These are phyloP conservation scores for Penicillium sp. DNA, from an alignment of 2,329 filamentous ascomycete genomes.

Conservation along the genomic window DNA sequence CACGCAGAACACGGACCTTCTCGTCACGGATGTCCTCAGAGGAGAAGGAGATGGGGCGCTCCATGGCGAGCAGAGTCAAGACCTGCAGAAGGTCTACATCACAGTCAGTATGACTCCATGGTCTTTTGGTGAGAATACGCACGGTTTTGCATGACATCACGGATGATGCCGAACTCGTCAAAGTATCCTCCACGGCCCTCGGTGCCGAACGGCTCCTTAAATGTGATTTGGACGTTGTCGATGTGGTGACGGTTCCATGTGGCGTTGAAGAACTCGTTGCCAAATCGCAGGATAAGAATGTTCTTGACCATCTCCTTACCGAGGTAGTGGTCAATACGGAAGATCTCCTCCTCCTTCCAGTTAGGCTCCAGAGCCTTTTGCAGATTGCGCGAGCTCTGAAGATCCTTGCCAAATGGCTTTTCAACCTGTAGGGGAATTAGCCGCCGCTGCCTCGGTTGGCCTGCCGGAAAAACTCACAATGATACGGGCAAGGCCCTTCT, in stretches of 20 bases:
- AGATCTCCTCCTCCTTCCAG: constrained; percentile 98
- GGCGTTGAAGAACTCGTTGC: constrained; percentile 96
- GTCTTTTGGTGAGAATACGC: constrained; percentile 26
- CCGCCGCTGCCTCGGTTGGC: background rate
- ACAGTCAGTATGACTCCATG: constrained; percentile 16
- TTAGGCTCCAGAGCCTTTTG: constrained; percentile 93
- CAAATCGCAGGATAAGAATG: constrained; percentile 94
- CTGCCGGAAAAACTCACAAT: constrained; percentile 60
- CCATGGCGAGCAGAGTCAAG: constrained; percentile 93
- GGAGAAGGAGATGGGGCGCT: constrained; percentile 96
- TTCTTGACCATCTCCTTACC: constrained; percentile 99
- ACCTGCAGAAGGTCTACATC: constrained; percentile 79
- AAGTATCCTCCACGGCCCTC: constrained; percentile 98
- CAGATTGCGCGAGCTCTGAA: constrained; percentile 86
- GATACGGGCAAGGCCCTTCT: constrained; percentile 82
- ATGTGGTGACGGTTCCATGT: constrained; percentile 99
- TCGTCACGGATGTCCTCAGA: constrained; percentile 97
- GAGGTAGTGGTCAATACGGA: constrained; percentile 98
- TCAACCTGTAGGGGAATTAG: constrained; percentile 63
- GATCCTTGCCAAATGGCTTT: constrained; percentile 98
- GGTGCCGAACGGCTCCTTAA: constrained; percentile 98
- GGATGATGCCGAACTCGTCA: constrained; percentile 98
- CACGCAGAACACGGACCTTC: constrained; percentile 89
- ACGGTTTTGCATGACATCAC: constrained; percentile 99
- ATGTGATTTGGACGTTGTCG: constrained; percentile 97